A percentile compares a stretch with the other conserved stretches of the same genome.
Evolutionary conservation across 2,329 filamentous ascomycete genomes (phyloP).

Genomic region (Samsoniella hepiali): DNA sequence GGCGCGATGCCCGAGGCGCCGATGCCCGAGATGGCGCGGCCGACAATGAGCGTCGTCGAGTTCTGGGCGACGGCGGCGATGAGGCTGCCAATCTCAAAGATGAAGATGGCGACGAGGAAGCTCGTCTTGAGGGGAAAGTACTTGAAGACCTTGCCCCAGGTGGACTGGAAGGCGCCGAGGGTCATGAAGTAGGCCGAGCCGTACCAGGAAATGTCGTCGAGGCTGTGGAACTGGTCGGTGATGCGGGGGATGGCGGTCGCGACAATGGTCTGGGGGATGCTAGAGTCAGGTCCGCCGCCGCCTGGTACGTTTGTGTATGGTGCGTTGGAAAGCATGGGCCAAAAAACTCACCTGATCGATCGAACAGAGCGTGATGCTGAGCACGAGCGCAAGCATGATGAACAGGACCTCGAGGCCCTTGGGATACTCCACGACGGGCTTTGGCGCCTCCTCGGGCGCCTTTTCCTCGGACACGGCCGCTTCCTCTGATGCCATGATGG

Average conservation of each 20-base stretch:
- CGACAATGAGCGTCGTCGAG: constrained; percentile 42
- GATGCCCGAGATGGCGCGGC: constrained; percentile 44
- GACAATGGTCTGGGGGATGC: constrained; percentile 39
- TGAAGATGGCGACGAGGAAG: constrained; percentile 40
- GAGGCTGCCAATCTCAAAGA: constrained; percentile 48
- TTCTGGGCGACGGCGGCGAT: constrained; percentile 39
- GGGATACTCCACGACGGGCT: too few relatives aligned
- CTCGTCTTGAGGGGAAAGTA: constrained; percentile 45
- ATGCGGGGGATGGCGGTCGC: constrained; percentile 49
- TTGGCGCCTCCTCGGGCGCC: too few relatives aligned
- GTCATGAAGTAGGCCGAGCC: constrained; percentile 46
- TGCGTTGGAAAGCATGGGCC: too few relatives aligned
- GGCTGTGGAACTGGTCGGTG: constrained; percentile 42
- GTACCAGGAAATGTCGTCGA: constrained; percentile 51
- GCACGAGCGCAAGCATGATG: too few relatives aligned
- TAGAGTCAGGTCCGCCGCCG: too few relatives aligned
- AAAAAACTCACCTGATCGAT: too few relatives aligned
- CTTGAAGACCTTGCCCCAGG: constrained; percentile 39
- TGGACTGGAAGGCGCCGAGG: constrained; percentile 34
- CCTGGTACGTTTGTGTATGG: too few relatives aligned
- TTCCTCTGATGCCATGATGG: too few relatives aligned
- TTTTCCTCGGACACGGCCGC: too few relatives aligned
- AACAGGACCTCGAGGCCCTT: too few relatives aligned
- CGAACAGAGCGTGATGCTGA: too few relatives aligned
- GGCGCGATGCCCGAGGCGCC: constrained; percentile 42